Conservation (phyloP, 495 filamentous ascomycete genomes). For the Neurospora tetrasperma region DNA sequence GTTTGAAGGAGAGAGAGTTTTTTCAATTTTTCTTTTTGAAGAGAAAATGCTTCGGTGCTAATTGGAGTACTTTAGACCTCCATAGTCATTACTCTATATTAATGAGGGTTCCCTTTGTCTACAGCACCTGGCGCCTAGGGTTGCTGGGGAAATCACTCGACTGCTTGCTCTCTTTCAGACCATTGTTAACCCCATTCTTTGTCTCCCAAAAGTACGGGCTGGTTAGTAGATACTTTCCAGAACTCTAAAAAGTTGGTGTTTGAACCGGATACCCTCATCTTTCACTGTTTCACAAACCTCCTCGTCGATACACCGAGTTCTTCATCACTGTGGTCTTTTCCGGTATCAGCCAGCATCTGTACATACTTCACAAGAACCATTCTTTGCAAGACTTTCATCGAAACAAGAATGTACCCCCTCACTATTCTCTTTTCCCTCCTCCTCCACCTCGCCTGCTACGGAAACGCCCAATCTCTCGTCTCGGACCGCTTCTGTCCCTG, state of each 20-base stretch:
- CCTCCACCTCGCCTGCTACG: neutral
- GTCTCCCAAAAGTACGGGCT: neutral
- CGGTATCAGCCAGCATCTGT: neutral
- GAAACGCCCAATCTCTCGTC: neutral
- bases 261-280: neutral
- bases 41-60: fast-evolving
- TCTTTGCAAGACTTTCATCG: neutral
- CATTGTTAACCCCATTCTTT: neutral
- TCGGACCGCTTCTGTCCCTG: neutral
- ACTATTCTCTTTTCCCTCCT: neutral
- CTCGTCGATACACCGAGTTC: neutral
- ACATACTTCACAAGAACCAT: neutral
- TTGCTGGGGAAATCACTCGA: neutral
- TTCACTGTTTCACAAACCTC: neutral
- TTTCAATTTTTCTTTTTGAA: neutral
- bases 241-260: neutral
- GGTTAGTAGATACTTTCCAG: neutral
- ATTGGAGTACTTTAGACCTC: neutral
- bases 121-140: neutral
- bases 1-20: neutral
- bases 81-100: neutral
- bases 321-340: neutral
- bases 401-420: neutral
- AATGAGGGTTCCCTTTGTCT: neutral
- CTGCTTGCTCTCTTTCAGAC: neutral